Percentiles rank a stretch among this genome's conserved stretches.
These are phyloP conservation scores for Tremellales sp. DNA, from an alignment of 1,284 basidiomycete species.

Conservation along the genomic window DNA sequence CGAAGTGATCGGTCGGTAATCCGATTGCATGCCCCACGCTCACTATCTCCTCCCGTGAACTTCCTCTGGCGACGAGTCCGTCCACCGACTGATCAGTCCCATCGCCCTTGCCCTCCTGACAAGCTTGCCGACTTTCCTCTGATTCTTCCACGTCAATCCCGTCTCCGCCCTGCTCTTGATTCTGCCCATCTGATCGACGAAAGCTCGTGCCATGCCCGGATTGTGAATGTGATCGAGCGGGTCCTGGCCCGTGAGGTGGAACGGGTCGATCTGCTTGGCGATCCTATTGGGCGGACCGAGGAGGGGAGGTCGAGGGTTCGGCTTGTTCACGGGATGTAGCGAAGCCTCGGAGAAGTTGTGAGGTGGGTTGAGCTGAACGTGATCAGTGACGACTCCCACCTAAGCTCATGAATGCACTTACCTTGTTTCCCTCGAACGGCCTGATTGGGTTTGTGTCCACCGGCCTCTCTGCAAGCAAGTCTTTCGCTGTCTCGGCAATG, in stretches of 20 bases:
- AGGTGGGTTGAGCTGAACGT: neutral
- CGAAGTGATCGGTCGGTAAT: too few species aligned
- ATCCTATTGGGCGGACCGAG: slow-evolving; percentile 35
- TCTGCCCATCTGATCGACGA: slow-evolving; percentile 79
- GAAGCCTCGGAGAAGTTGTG: neutral
- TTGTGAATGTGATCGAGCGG: slow-evolving; percentile 54
- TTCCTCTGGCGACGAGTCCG: too few species aligned
- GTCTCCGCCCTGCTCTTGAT: slow-evolving; percentile 69
- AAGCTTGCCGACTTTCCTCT: slow-evolving; percentile 78
- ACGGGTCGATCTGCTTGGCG: slow-evolving; percentile 42
- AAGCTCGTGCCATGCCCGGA: slow-evolving; percentile 62
- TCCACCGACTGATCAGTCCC: slow-evolving; percentile 68
- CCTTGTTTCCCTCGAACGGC: too few species aligned
- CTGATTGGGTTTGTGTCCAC: too few species aligned
- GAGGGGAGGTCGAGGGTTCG: slow-evolving; percentile 21
- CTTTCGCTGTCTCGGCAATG: too few species aligned
- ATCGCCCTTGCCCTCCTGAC: slow-evolving; percentile 88
- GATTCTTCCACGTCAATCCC: slow-evolving; percentile 72
- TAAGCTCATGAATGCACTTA: too few species aligned
- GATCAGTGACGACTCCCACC: too few species aligned
- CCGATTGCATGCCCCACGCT: too few species aligned
- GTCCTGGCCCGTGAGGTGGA: slow-evolving; percentile 24
- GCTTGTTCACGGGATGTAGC: slow-evolving; percentile 15
- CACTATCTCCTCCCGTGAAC: too few species aligned
- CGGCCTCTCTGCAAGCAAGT: too few species aligned